A percentile compares a stretch with the other conserved stretches of the same genome.
Evolutionary conservation across 129 eudicot genomes (phyloP).

Genomic region (Helianthus annuus): HanXRQr2.0-SUNRISE NC_035440.2:10704091-10704590

Average conservation of each 20-base stretch:
- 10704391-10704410: background rate
- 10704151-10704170: no score
- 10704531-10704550: no score
- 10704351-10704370: slow-evolving; percentile 29
- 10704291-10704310: background rate
- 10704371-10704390: slow-evolving; percentile 6
- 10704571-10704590: no score
- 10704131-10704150: no score
- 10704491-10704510: no score
- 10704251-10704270: background rate
- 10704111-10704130: no score
- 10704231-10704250: background rate
- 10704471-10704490: background rate
- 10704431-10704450: background rate
- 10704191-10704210: background rate
- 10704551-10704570: no score
- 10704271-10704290: background rate
- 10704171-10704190: background rate
- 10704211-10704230: background rate
- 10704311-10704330: slow-evolving; percentile 6
- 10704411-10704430: slow-evolving; percentile 22
- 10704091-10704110: no score
- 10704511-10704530: no score
- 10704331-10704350: slow-evolving; percentile 19
- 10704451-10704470: no score